phyloP scores from a whole-genome alignment of 306 rosid genomes.

The Prunus mongolica region DNA sequence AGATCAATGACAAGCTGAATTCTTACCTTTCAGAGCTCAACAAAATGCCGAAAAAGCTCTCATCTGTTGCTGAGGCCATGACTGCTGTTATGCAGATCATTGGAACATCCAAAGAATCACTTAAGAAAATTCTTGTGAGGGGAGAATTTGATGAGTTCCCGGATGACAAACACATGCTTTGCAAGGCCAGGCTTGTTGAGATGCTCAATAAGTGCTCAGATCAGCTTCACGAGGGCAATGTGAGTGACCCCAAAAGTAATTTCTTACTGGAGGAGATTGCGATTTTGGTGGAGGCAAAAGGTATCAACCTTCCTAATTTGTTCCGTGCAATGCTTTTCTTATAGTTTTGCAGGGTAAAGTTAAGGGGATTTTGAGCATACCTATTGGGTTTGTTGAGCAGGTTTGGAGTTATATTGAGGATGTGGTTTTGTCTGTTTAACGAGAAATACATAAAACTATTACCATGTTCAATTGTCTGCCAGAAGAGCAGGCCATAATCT shows the following conservation, averaged over 20 bases:
- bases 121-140: conserved; percentile 18
- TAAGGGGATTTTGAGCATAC: not conserved
- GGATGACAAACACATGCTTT: conserved; percentile 24
- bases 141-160: conserved; percentile 44
- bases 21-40: too few relatives aligned
- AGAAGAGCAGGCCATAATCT: not conserved
- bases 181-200: conserved; percentile 36
- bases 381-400: not conserved
- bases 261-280: conserved; percentile 29
- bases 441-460: not conserved
- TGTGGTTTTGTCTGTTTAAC: not conserved
- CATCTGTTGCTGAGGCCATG: not conserved
- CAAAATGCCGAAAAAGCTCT: not conserved
- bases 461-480: not conserved
- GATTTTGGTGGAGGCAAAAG: not conserved
- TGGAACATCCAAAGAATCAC: not conserved
- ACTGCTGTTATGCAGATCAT: not conserved
- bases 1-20: too few relatives aligned
- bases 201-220: conserved; percentile 10
- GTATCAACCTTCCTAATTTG: not conserved
- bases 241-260: not conserved
- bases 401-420: not conserved
- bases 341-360: not conserved
- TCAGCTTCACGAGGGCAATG: not conserved
- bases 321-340: not conserved